These are phyloP conservation scores for Plantago ovata DNA, from an alignment of 257 asterid genomes.

Conservation along the genomic window DNA sequence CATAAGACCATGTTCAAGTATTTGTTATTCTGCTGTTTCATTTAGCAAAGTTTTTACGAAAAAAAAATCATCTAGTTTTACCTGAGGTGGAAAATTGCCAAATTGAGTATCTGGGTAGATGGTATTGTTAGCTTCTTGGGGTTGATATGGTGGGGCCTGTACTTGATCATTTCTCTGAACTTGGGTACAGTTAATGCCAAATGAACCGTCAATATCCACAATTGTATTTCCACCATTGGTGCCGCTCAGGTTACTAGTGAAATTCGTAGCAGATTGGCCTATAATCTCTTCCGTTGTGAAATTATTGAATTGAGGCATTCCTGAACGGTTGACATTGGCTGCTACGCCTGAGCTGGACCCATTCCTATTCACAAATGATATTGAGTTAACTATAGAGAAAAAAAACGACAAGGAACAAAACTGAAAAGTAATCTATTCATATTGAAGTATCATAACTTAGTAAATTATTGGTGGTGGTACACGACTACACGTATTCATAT, in stretches of 20 bases:
- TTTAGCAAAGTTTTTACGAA: not conserved
- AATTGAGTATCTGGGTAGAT: not conserved
- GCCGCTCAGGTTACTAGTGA: not conserved
- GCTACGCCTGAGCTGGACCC: not conserved
- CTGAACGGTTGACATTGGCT: slow-evolving; percentile 6
- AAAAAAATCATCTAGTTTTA: not conserved
- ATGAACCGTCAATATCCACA: not conserved
- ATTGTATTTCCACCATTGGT: slow-evolving; percentile 1
- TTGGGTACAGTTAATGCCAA: not conserved
- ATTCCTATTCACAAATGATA: slow-evolving; percentile 2
- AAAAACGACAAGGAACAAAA: too few relatives aligned
- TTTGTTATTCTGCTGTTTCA: too few relatives aligned
- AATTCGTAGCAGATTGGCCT: slow-evolving; percentile 8
- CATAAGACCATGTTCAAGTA: too few relatives aligned
- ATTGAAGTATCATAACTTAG: too few relatives aligned
- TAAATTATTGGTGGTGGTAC: too few relatives aligned
- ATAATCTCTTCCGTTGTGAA: slow-evolving; percentile 17
- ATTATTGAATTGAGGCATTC: slow-evolving; percentile 12
- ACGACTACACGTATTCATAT: too few relatives aligned
- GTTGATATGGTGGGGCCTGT: not conserved
- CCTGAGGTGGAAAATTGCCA: slow-evolving; percentile 17
- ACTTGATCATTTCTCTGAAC: not conserved
- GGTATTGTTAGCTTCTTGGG: slow-evolving; percentile 12
- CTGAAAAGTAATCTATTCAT: too few relatives aligned
- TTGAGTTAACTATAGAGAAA: too few relatives aligned